Conservation (phyloP, 2,329 filamentous ascomycete species). For the Aspergillaceae sp. region DNA sequence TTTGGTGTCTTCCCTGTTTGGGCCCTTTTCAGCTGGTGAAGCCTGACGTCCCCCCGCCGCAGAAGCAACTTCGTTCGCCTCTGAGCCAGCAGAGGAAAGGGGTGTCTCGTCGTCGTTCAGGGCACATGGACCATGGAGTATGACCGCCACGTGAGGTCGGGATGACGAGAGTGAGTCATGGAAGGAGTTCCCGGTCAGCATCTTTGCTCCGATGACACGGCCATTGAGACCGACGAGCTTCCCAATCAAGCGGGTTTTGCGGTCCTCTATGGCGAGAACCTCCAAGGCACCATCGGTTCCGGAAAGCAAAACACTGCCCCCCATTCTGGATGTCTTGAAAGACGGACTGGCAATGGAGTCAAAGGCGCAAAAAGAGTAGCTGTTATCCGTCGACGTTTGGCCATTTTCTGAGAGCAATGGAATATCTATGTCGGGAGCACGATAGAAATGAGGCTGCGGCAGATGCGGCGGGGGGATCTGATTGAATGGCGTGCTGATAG, state of each 20-base stretch:
- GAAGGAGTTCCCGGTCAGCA: conserved; percentile 60
- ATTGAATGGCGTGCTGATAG: conserved; percentile 27
- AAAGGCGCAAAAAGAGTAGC: conserved; percentile 72
- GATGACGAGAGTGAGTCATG: conserved; percentile 46
- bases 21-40: conserved; percentile 12
- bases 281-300: conserved; percentile 75
- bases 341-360: conserved; percentile 54
- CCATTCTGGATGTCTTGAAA: conserved; percentile 30
- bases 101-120: conserved; percentile 36
- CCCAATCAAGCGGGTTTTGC: conserved; percentile 60
- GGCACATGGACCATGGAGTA: conserved; percentile 67
- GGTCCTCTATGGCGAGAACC: conserved; percentile 63
- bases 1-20: conserved; percentile 19
- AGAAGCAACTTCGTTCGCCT: conserved; percentile 26
- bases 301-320: conserved; percentile 61
- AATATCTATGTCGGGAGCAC: conserved; percentile 62
- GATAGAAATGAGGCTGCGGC: conserved; percentile 68
- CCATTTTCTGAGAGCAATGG: conserved; percentile 25
- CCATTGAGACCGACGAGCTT: conserved; percentile 70
- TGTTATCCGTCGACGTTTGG: conserved; percentile 34
- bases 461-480: conserved; percentile 59
- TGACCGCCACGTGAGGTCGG: conserved; percentile 68
- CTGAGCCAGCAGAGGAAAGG: conserved; percentile 26
- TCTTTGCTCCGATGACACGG: conserved; percentile 71
- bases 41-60: conserved; percentile 15